phyloP scores from a whole-genome alignment of 495 filamentous ascomycete species.

The Penicillium samsonianum region DNA sequence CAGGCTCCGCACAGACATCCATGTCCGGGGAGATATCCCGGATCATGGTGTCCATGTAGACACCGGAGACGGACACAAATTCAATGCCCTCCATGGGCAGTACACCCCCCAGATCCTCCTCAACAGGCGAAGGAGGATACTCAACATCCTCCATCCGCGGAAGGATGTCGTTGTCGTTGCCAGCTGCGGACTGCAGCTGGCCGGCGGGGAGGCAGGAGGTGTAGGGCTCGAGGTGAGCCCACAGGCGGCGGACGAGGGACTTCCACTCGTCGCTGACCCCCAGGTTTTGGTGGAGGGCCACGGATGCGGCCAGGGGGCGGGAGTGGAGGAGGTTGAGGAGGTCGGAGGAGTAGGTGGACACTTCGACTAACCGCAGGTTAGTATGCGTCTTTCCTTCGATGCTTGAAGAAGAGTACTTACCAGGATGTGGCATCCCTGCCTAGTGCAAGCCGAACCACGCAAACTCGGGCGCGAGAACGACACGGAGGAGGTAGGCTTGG shows the following conservation, averaged over 20 bases:
- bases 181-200: background rate
- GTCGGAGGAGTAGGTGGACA: background rate
- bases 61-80: background rate
- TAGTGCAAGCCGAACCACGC: constrained; percentile 14
- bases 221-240: constrained; percentile 1
- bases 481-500: constrained; percentile 6
- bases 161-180: background rate
- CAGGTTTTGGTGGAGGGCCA: constrained; percentile 1
- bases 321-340: constrained; percentile 2
- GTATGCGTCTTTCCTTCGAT: background rate
- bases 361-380: background rate
- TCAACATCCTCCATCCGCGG: background rate
- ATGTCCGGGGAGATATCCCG: constrained; percentile 4
- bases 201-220: background rate
- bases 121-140: background rate
- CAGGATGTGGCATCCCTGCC: constrained; percentile 1
- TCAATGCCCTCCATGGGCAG: constrained; percentile 1
- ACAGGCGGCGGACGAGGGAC: background rate
- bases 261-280: background rate
- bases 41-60: background rate
- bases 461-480: constrained; percentile 9
- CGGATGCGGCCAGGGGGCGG: background rate
- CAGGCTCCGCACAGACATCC: background rate
- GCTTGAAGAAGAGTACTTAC: background rate
- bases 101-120: background rate